Evolutionary conservation across 1,139 yeast species (phyloP).

Genomic region (Blastobotrys proliferans): DNA sequence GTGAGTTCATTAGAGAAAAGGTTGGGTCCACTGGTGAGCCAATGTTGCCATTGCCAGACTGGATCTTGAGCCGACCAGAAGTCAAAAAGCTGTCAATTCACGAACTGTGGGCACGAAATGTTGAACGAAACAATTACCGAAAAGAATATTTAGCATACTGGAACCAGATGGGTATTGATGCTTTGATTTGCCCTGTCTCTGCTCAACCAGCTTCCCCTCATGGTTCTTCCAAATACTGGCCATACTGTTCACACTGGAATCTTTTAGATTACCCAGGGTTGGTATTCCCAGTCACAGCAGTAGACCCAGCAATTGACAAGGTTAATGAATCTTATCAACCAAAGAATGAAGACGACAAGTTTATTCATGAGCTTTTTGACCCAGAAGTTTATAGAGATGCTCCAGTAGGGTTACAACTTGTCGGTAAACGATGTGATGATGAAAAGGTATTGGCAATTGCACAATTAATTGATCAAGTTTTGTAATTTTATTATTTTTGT

Average conservation of each 20-base stretch:
- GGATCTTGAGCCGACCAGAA: constrained; percentile 23
- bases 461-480: constrained; percentile 10
- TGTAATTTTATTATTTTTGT: constrained; percentile 2
- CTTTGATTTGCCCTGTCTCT: constrained; percentile 64
- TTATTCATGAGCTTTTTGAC: constrained; percentile 30
- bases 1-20: constrained; percentile 35
- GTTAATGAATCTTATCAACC: constrained; percentile 29
- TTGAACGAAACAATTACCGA: constrained; percentile 33
- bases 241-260: constrained; percentile 54
- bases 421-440: constrained; percentile 41
- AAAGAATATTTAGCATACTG: constrained; percentile 36
- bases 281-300: constrained; percentile 50
- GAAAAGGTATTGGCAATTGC: constrained; percentile 31
- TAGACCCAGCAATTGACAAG: constrained; percentile 40
- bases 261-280: constrained; percentile 50
- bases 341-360: constrained; percentile 30
- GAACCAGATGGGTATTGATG: constrained; percentile 56
- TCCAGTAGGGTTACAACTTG: constrained; percentile 42
- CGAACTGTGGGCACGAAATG: constrained; percentile 38
- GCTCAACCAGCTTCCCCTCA: constrained; percentile 70
- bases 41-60: constrained; percentile 28
- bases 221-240: constrained; percentile 67
- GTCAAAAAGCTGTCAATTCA: constrained; percentile 26
- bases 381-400: constrained; percentile 41
- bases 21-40: constrained; percentile 47